phyloP scores from a whole-genome alignment of 805 yeast species.

The Candida maris region DNA sequence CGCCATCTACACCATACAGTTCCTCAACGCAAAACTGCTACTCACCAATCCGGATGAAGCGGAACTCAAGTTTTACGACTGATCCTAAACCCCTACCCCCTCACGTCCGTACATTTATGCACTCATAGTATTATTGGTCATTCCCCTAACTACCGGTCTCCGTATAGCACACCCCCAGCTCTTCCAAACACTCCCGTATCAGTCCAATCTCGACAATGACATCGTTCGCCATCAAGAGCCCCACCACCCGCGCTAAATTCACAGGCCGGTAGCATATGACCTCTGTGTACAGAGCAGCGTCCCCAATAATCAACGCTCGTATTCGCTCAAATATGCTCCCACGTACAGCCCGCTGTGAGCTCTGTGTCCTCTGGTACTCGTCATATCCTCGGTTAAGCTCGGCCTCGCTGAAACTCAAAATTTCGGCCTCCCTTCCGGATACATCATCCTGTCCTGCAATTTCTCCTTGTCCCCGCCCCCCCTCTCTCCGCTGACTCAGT shows the following conservation, averaged over 20 bases:
- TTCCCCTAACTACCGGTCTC: slow-evolving; percentile 1
- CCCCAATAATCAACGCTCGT: slow-evolving; percentile 13
- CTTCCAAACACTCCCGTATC: slow-evolving; percentile 26
- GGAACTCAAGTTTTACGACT: slow-evolving; percentile 27
- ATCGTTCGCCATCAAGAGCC: slow-evolving; percentile 13
- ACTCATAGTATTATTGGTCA: not conserved
- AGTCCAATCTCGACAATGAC: slow-evolving; percentile 18
- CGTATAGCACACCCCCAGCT: slow-evolving; percentile 28
- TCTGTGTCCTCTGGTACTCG: slow-evolving; percentile 9
- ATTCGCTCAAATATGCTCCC: slow-evolving; percentile 16
- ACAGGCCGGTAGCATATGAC: slow-evolving; percentile 27
- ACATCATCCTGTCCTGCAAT: slow-evolving; percentile 1
- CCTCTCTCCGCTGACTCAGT: slow-evolving; percentile 6
- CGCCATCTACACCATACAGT: slow-evolving; percentile 16
- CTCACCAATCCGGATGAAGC: slow-evolving; percentile 23
- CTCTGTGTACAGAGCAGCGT: slow-evolving; percentile 14
- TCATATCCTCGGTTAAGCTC: slow-evolving; percentile 13
- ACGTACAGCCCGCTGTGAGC: slow-evolving; percentile 7
- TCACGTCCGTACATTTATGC: not conserved
- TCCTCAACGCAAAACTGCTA: slow-evolving; percentile 21
- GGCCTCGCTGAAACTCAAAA: slow-evolving; percentile 16
- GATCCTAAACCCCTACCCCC: not conserved
- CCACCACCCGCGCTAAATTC: slow-evolving; percentile 15
- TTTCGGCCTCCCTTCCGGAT: not conserved
- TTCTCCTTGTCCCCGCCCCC: not conserved